These are phyloP conservation scores for Nemania abortiva DNA, from an alignment of 2,329 filamentous ascomycete species.

Conservation along the genomic window DNA sequence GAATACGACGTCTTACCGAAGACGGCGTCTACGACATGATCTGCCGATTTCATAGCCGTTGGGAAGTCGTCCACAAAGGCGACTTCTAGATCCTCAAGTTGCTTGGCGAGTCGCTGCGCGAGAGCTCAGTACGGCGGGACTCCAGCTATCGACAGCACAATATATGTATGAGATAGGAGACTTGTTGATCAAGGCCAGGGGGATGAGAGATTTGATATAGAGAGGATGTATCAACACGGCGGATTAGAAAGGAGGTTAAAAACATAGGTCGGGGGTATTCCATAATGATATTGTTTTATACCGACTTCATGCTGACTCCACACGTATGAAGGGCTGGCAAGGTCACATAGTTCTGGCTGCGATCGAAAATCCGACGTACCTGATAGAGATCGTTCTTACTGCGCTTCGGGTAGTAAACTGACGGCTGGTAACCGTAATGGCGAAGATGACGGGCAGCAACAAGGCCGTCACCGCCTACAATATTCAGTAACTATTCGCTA, in stretches of 20 bases:
- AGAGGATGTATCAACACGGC: not conserved
- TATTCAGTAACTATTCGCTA: conserved; percentile 6
- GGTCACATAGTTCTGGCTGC: not conserved
- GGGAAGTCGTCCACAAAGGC: conserved; percentile 87
- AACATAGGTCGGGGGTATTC: conserved; percentile 6
- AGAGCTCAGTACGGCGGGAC: conserved; percentile 32
- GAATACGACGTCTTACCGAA: conserved; percentile 71
- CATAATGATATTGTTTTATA: conserved; percentile 11
- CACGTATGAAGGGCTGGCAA: not conserved
- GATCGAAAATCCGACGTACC: conserved; percentile 59
- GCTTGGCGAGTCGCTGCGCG: conserved; percentile 79
- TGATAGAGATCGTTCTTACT: conserved; percentile 91
- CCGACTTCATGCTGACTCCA: not conserved
- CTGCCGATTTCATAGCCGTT: conserved; percentile 72
- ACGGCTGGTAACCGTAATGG: conserved; percentile 91
- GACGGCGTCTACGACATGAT: conserved; percentile 91
- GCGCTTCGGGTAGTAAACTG: conserved; percentile 92
- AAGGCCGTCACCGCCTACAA: conserved; percentile 86
- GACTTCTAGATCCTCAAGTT: conserved; percentile 84
- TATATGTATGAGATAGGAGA: not conserved
- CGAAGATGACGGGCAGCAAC: conserved; percentile 92
- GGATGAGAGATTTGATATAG: conserved; percentile 1
- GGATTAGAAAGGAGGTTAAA: conserved; percentile 23
- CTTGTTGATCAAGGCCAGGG: not conserved
- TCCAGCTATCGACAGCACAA: not conserved